phyloP scores from a whole-genome alignment of 305 asterid genomes.

The Solanum hybrid region DNA sequence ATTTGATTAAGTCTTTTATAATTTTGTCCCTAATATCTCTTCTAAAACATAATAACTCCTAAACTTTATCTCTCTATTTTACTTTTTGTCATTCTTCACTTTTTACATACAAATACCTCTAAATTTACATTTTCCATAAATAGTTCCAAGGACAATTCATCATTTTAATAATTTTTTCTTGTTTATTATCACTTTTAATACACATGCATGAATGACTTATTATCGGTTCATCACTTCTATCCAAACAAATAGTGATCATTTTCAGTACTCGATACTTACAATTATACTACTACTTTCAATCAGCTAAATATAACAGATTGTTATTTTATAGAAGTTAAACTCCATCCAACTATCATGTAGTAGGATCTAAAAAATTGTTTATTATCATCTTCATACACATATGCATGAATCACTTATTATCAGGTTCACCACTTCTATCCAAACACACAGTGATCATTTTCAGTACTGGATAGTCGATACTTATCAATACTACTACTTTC shows the following conservation, averaged over 20 bases:
- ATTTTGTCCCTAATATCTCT: background rate
- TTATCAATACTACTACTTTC: background rate
- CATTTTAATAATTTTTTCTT: too few species aligned
- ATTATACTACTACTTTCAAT: too few species aligned
- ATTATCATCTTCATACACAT: background rate
- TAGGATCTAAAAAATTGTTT: background rate
- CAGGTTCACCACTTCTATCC: background rate
- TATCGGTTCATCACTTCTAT: background rate
- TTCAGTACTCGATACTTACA: background rate
- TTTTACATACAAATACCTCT: background rate
- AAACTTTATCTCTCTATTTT: background rate
- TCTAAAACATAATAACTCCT: background rate
- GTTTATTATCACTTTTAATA: too few species aligned
- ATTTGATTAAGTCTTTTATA: background rate
- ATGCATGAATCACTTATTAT: rapidly evolving
- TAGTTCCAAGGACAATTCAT: background rate
- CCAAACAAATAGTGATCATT: too few species aligned
- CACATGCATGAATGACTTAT: too few species aligned
- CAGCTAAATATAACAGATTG: too few species aligned
- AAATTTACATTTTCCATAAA: background rate
- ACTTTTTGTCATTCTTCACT: background rate
- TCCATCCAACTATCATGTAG: too few species aligned
- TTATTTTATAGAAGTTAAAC: background rate
- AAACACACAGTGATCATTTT: background rate
- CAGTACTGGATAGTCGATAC: background rate